Evolutionary conservation across 192 early-diverging fungal genomes (phyloP).

Genomic region (Cetraspora pellucida): DNA sequence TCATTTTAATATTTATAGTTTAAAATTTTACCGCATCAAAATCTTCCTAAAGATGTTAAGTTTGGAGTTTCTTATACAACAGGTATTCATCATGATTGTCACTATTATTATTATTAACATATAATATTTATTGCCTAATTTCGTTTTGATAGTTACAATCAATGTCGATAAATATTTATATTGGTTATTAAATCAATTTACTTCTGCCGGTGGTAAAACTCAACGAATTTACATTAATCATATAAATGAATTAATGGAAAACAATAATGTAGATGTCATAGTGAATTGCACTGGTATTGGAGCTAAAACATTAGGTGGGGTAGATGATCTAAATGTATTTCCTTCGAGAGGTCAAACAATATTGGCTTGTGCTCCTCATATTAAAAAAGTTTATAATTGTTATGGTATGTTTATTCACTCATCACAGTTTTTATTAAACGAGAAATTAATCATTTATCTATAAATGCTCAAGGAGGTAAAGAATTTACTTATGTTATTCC

Average conservation of each 20-base stretch:
- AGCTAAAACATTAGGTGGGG: conserved; percentile 66
- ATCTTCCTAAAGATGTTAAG: not conserved
- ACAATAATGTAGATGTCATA: conserved; percentile 54
- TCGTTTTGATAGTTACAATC: conserved; percentile 53
- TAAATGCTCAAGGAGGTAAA: too few relatives aligned
- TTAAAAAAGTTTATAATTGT: conserved; percentile 60
- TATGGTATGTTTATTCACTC: conserved; percentile 33
- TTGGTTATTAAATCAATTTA: conserved; percentile 63
- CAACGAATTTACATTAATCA: conserved; percentile 40
- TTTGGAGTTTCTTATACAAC: not conserved
- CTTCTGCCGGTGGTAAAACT: conserved; percentile 55
- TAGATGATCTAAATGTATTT: conserved; percentile 64
- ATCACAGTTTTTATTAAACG: conserved; percentile 18
- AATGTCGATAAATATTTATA: conserved; percentile 65
- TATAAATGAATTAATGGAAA: conserved; percentile 46
- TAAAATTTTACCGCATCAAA: not conserved
- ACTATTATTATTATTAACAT: not conserved
- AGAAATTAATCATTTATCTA: not conserved
- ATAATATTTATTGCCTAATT: not conserved
- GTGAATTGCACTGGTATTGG: conserved; percentile 82
- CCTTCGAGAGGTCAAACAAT: conserved; percentile 78
- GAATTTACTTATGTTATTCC: conserved; percentile 86
- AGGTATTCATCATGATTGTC: not conserved
- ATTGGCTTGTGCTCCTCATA: conserved; percentile 70
- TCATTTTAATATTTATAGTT: not conserved